These are phyloP conservation scores for Metschnikowia proteae DNA, from an alignment of 805 yeast species.

Conservation along the genomic window DNA sequence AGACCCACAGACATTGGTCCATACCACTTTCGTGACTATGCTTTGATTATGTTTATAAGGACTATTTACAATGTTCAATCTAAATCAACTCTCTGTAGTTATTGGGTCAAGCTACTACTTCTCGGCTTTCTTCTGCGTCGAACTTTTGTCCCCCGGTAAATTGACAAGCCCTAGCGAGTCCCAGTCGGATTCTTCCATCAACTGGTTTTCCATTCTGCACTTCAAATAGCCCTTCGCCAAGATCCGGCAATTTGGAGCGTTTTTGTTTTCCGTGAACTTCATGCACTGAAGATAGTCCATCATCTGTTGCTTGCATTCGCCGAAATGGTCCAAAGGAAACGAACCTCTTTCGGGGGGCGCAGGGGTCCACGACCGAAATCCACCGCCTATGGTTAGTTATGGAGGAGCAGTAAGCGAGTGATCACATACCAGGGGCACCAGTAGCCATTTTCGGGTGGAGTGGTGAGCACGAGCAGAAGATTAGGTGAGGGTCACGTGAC, in stretches of 20 bases:
- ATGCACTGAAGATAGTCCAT: slow-evolving; percentile 71
- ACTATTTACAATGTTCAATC: slow-evolving; percentile 16
- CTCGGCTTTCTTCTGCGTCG: slow-evolving; percentile 1
- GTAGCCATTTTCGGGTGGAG: slow-evolving; percentile 15
- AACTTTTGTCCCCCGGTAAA: slow-evolving; percentile 33
- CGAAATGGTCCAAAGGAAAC: slow-evolving; percentile 85
- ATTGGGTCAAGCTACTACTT: slow-evolving; percentile 11
- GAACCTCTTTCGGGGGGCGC: slow-evolving; percentile 97
- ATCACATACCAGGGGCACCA: slow-evolving; percentile 21
- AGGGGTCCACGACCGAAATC: slow-evolving; percentile 50
- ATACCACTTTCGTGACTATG: not conserved
- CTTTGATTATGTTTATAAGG: not conserved
- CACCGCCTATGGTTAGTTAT: slow-evolving; percentile 18
- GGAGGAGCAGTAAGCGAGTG: not conserved
- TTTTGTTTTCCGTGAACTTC: slow-evolving; percentile 70
- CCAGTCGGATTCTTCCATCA: slow-evolving; percentile 43
- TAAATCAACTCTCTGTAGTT: slow-evolving; percentile 19
- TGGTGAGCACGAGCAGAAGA: not conserved
- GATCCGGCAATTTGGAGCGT: slow-evolving; percentile 86
- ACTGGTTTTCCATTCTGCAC: slow-evolving; percentile 80
- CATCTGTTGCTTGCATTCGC: slow-evolving; percentile 80
- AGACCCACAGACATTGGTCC: not conserved
- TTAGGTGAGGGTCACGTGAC: not conserved
- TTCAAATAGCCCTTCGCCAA: slow-evolving; percentile 77
- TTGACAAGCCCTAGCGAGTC: slow-evolving; percentile 41